These are phyloP conservation scores for Uronychia setigera DNA, from an alignment of 73 alveolate species.

Conservation along the genomic window DNA sequence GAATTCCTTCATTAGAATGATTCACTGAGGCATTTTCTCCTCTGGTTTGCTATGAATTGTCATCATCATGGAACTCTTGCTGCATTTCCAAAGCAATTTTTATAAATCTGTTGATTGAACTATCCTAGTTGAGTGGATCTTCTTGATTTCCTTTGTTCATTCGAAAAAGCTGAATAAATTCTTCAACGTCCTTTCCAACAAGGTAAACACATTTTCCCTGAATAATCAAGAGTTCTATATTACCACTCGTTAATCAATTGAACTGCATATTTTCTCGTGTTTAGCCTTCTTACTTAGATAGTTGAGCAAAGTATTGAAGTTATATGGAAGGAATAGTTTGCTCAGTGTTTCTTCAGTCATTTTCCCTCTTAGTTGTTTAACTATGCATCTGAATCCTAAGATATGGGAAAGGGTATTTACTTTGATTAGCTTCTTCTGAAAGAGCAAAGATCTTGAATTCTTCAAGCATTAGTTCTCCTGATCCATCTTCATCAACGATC, in stretches of 20 bases:
- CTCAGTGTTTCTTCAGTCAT: background rate
- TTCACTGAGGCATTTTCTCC: no score
- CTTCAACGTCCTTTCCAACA: background rate
- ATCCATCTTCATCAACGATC: slow-evolving; percentile 24
- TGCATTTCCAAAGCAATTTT: background rate
- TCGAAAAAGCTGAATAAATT: background rate
- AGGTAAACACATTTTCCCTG: no score
- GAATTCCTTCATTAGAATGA: no score
- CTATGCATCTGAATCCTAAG: background rate
- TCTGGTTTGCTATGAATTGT: no score
- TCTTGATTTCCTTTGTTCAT: background rate
- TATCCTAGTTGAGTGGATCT: background rate
- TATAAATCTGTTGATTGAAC: background rate
- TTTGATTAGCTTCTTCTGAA: slow-evolving; percentile 12
- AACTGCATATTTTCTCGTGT: background rate
- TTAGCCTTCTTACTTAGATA: background rate
- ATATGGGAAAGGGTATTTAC: background rate
- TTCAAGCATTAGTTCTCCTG: slow-evolving; percentile 20
- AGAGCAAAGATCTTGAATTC: slow-evolving; percentile 22
- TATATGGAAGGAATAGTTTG: background rate
- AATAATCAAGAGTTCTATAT: no score
- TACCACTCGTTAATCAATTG: background rate
- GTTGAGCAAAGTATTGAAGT: background rate
- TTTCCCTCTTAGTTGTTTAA: background rate
- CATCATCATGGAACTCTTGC: background rate